Evolutionary conservation across 139 green algal species (phyloP).

Genomic region (Chlamydomonas applanata): DNA sequence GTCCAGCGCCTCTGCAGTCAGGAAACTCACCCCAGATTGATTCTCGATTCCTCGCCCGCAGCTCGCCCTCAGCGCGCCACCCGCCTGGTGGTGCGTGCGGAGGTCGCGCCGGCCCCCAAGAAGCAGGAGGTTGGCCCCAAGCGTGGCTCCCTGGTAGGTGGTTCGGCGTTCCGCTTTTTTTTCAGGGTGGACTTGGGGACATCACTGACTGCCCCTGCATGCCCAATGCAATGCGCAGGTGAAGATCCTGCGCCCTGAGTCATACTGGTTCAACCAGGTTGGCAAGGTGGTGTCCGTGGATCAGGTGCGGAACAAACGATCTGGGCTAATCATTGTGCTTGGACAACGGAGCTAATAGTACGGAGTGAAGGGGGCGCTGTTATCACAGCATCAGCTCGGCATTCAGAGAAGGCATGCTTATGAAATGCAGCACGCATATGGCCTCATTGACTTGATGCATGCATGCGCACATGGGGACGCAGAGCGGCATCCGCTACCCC

Average conservation of each 20-base stretch:
- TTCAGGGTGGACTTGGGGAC: neutral
- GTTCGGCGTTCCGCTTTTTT: neutral
- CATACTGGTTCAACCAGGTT: constrained; percentile 97
- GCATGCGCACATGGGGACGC: constrained; percentile 11
- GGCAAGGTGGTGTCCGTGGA: constrained; percentile 99
- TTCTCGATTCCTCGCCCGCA: constrained; percentile 8
- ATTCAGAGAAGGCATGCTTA: no score
- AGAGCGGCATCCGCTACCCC: constrained; percentile 95
- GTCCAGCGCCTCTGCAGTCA: no score
- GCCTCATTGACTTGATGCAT: neutral
- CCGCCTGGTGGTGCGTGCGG: constrained; percentile 43
- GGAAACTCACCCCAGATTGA: no score
- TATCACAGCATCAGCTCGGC: no score
- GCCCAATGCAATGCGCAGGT: constrained; percentile 62
- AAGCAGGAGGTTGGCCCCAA: constrained; percentile 80
- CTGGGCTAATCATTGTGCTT: no score
- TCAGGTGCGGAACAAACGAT: constrained; percentile 61
- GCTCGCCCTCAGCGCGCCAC: constrained; percentile 31
- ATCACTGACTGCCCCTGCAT: neutral
- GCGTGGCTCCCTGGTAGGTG: constrained; percentile 69
- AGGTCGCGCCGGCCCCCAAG: constrained; percentile 41
- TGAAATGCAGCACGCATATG: no score
- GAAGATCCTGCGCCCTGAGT: constrained; percentile 95
- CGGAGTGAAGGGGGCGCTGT: neutral
- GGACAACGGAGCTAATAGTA: no score